These are phyloP conservation scores for Neonectria hederae DNA, from an alignment of 2,329 filamentous ascomycete species.

Conservation along the genomic window DNA sequence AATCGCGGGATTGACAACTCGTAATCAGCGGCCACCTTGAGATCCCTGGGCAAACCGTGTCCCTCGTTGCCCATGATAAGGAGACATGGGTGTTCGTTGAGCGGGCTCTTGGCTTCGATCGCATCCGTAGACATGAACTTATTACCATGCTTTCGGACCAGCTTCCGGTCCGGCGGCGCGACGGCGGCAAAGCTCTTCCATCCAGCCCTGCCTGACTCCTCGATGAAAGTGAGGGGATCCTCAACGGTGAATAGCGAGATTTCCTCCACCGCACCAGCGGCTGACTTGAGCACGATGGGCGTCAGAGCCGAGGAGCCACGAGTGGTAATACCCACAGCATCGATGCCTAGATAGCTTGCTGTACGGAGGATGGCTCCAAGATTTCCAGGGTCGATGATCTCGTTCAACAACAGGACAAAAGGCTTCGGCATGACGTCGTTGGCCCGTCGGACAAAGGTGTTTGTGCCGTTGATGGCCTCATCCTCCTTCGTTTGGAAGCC, in stretches of 20 bases:
- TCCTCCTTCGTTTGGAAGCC: conserved; percentile 80
- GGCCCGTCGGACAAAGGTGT: conserved; percentile 56
- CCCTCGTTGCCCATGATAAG: conserved; percentile 87
- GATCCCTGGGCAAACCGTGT: conserved; percentile 71
- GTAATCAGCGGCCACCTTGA: conserved; percentile 73
- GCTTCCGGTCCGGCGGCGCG: conserved; percentile 52
- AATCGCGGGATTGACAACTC: conserved; percentile 72
- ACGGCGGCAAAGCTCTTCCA: conserved; percentile 88
- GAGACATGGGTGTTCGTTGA: conserved; percentile 73
- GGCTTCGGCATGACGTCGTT: conserved; percentile 61
- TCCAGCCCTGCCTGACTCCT: conserved; percentile 71
- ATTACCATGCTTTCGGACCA: conserved; percentile 47
- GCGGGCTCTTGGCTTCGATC: conserved; percentile 61
- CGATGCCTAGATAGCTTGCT: conserved; percentile 89
- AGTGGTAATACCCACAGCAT: conserved; percentile 81
- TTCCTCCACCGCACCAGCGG: conserved; percentile 86
- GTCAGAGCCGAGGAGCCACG: conserved; percentile 79
- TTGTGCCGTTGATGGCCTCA: conserved; percentile 73
- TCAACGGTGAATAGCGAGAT: conserved; percentile 77
- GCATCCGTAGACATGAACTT: conserved; percentile 61
- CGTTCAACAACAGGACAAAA: conserved; percentile 77
- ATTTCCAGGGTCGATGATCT: conserved; percentile 87
- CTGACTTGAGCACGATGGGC: conserved; percentile 84
- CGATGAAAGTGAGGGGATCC: conserved; percentile 75
- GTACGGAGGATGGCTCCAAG: conserved; percentile 89